Conservation (phyloP, 148 eudicot genomes). For the Fallopia convolvulus region DNA sequence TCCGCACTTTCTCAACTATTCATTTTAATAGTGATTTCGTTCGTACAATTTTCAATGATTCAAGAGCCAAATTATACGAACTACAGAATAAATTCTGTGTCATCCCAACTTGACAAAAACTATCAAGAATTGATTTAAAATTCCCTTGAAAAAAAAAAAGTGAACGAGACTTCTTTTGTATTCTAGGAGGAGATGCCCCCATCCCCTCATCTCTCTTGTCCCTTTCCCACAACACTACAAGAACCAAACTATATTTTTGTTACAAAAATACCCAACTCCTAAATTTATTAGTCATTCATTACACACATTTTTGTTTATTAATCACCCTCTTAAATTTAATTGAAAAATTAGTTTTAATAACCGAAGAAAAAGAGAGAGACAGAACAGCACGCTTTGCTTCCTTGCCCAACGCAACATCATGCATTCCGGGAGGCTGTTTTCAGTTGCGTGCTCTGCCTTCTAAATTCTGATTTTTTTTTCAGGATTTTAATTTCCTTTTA, state of each 20-base stretch:
- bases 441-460: slow-evolving; percentile 8
- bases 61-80: not conserved
- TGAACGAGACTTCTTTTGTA: not conserved
- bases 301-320: not conserved
- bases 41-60: not conserved
- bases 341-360: not conserved
- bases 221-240: not conserved
- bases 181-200: not conserved
- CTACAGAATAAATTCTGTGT: not conserved
- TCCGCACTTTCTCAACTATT: not conserved
- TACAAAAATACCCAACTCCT: not conserved
- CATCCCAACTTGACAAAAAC: not conserved
- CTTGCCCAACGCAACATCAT: slow-evolving; percentile 10
- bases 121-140: not conserved
- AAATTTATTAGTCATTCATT: no score
- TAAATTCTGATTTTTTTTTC: not conserved
- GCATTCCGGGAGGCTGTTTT: slow-evolving; percentile 7
- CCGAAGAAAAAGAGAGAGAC: not conserved
- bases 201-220: not conserved
- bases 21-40: not conserved
- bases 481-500: not conserved
- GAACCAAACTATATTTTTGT: not conserved
- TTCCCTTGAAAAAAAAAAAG: not conserved
- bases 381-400: slow-evolving; percentile 6
- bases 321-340: not conserved